Evolutionary conservation across 179 eudicot genomes (phyloP), one percentile per base, ranked within the genome.

Genomic region (Silene noctiflora): DNA sequence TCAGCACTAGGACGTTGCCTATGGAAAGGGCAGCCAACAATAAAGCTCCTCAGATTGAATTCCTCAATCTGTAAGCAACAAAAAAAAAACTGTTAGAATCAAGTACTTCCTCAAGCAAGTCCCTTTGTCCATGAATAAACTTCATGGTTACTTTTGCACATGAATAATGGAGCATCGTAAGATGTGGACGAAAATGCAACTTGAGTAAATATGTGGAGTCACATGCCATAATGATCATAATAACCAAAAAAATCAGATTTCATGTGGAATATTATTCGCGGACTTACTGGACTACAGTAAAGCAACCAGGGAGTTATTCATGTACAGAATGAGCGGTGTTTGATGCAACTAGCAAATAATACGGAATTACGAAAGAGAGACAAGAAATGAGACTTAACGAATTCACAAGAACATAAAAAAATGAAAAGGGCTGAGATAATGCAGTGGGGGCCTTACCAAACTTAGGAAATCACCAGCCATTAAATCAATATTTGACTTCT

Each of bases 391-490:
- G 7, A 25, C 55, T n/a, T 67, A 19, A 35, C 20, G 20, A 31
- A 66, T 67, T 17, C 22, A 17, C 22, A 67, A 51, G 70, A 33
- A 67, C 29, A 17, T 17, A 31, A 16, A 39, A 7, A 7, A 6
- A 1, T 35, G 1, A 67, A 7, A 48, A 14, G 65, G 25, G 19
- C 25, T 4, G 53, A 35, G 46, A 22, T 14, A 13, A 65, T 46
- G 58, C 75, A 33, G 44, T 22, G 27, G 39, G 39, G 75, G 77
- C 78, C 94, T 79, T 81, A 95, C 99, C 95, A 93, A 73, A 81
- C 67, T 80, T 70, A 84, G 87, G 76, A 95, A 88, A 84, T 95
- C 99, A 69, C 10, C 62, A 48, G 93, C 97, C 94, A 95, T 95
- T 79, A 89, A 70, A 20, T 82, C 88, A 74, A 91, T 94, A 76